These are phyloP conservation scores for Leishmania major DNA, from an alignment of 208 protist genomes.

Conservation along the genomic window DNA sequence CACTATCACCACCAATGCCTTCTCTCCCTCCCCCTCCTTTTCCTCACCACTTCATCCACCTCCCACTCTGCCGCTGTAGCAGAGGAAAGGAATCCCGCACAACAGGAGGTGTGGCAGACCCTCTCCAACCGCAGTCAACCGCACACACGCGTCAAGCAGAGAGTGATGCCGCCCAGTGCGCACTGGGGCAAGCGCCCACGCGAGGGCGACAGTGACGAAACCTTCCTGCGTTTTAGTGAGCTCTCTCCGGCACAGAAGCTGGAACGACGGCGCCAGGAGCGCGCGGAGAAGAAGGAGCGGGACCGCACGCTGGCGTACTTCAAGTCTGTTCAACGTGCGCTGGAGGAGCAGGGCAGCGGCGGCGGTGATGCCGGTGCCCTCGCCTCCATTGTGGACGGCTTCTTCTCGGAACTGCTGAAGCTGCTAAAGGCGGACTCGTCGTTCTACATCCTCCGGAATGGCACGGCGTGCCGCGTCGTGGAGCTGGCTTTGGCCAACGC, in stretches of 20 bases:
- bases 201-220: slow-evolving; percentile 29
- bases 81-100: neutral
- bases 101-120: neutral
- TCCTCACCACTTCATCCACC: neutral
- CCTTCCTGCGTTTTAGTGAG: slow-evolving; percentile 78
- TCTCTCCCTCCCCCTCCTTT: neutral
- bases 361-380: slow-evolving; percentile 58
- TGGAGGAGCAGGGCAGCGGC: slow-evolving; percentile 65
- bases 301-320: slow-evolving; percentile 89
- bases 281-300: slow-evolving; percentile 86
- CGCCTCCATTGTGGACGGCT: slow-evolving; percentile 80
- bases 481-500: slow-evolving; percentile 76
- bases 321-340: slow-evolving; percentile 68
- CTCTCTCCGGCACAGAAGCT: slow-evolving; percentile 67
- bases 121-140: neutral
- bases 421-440: slow-evolving; percentile 71
- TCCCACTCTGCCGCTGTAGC: neutral
- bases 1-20: neutral
- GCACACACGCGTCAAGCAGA: neutral
- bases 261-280: slow-evolving; percentile 71
- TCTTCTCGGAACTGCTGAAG: slow-evolving; percentile 90
- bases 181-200: slow-evolving; percentile 63
- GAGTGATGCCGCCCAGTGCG: slow-evolving; percentile 23
- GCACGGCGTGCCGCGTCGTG: slow-evolving; percentile 81
- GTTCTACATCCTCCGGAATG: slow-evolving; percentile 82